phyloP scores from a whole-genome alignment of 768 basidiomycete species.

The Tricholoma matsutake region DNA sequence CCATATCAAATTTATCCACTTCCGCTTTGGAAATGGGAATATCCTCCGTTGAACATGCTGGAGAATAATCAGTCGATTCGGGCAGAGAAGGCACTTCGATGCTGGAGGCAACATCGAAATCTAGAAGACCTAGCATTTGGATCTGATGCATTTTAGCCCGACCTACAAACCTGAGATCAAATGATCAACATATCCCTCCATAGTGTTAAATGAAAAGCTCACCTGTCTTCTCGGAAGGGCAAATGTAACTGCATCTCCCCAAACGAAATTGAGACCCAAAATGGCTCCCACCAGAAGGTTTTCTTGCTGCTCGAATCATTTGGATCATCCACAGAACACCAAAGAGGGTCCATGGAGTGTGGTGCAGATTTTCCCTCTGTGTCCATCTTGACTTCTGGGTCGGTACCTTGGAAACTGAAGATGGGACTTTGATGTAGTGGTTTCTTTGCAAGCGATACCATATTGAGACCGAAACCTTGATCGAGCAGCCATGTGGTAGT shows the following conservation, averaged over 20 bases:
- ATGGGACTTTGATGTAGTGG: constrained; percentile 93
- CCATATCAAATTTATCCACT: constrained; percentile 72
- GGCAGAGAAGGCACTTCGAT: constrained; percentile 83
- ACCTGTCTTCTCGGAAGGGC: constrained; percentile 80
- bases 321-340: constrained; percentile 59
- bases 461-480: constrained; percentile 87
- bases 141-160: constrained; percentile 98
- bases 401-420: constrained; percentile 78
- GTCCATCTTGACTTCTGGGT: constrained; percentile 48
- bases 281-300: constrained; percentile 88
- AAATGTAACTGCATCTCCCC: constrained; percentile 88
- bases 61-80: constrained; percentile 34
- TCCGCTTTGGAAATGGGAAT: constrained; percentile 45
- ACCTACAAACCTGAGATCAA: constrained; percentile 72
- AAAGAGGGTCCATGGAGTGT: constrained; percentile 65
- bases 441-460: constrained; percentile 85
- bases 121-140: constrained; percentile 89
- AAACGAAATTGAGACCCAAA: constrained; percentile 78
- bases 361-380: constrained; percentile 43
- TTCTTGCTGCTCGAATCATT: constrained; percentile 39
- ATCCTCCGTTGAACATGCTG: constrained; percentile 36
- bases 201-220: constrained; percentile 11
- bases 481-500: constrained; percentile 94
- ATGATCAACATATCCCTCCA: background rate
- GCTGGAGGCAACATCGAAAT: constrained; percentile 86